phyloP scores from a whole-genome alignment of 495 filamentous ascomycete species.

The Hypoxylon fragiforme region DNA sequence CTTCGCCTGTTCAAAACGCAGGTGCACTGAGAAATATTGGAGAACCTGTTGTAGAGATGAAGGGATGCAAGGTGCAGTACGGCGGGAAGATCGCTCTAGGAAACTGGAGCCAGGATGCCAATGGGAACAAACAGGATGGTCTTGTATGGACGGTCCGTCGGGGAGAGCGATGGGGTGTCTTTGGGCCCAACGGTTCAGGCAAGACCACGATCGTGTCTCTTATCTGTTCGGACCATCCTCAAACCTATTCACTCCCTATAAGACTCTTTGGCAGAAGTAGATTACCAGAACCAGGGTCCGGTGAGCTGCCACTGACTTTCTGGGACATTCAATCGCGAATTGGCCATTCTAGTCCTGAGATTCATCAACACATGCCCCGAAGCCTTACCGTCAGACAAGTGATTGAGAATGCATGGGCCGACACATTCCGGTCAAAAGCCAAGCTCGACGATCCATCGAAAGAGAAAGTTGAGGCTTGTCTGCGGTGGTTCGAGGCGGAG shows the following conservation, averaged over 20 bases:
- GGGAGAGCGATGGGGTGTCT: conserved; percentile 86
- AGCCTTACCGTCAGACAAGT: conserved; percentile 72
- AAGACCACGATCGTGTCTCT: conserved; percentile 94
- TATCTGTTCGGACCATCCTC: conserved; percentile 93
- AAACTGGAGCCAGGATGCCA: conserved; percentile 67
- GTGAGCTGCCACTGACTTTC: conserved; percentile 75
- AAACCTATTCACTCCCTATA: conserved; percentile 87
- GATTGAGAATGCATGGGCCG: conserved; percentile 83
- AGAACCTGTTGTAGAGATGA: conserved; percentile 82
- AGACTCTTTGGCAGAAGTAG: conserved; percentile 80
- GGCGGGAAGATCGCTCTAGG: conserved; percentile 75
- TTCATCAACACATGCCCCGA: conserved; percentile 89
- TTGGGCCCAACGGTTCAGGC: conserved; percentile 86
- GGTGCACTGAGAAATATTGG: conserved; percentile 30
- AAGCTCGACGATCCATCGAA: conserved; percentile 57
- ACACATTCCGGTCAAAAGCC: conserved; percentile 77
- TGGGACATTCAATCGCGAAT: conserved; percentile 90
- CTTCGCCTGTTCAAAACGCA: background rate
- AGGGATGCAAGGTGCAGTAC: conserved; percentile 78
- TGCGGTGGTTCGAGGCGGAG: conserved; percentile 75
- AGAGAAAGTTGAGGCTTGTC: conserved; percentile 61
- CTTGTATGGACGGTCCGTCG: conserved; percentile 81
- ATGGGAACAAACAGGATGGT: conserved; percentile 55
- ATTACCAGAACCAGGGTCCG: conserved; percentile 66
- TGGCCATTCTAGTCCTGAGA: conserved; percentile 90